Evolutionary conservation across 805 yeast species (phyloP).

Genomic region (Yueomyces sinensis): DNA sequence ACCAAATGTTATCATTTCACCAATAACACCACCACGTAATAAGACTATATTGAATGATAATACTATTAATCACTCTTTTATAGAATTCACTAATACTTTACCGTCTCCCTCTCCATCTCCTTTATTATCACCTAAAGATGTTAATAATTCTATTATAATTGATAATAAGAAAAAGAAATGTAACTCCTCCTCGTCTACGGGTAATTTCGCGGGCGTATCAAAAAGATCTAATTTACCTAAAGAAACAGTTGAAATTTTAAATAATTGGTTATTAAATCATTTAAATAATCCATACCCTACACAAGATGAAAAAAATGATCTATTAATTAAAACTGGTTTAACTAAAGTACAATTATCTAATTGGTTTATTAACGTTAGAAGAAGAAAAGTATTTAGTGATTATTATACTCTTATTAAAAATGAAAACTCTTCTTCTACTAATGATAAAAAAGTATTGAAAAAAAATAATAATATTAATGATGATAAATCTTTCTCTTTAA

Average conservation of each 20-base stretch:
- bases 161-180: too few species aligned
- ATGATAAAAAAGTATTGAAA: background rate
- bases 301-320: slow-evolving; percentile 57
- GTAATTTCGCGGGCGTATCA: too few species aligned
- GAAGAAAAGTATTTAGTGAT: slow-evolving; percentile 44
- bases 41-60: too few species aligned
- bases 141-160: too few species aligned
- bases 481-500: background rate
- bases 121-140: too few species aligned
- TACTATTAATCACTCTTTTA: too few species aligned
- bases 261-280: slow-evolving; percentile 64
- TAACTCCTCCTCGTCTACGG: too few species aligned
- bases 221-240: slow-evolving; percentile 68
- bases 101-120: too few species aligned
- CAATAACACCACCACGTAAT: too few species aligned
- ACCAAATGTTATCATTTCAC: too few species aligned
- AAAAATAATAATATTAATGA: background rate
- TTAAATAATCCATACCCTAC: slow-evolving; percentile 77
- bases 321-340: slow-evolving; percentile 60
- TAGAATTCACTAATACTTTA: too few species aligned
- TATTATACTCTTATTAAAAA: slow-evolving; percentile 12
- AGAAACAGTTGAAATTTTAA: slow-evolving; percentile 57
- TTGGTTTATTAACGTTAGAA: slow-evolving; percentile 82
- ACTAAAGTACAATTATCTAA: slow-evolving; percentile 71
- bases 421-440: background rate